Conservation (phyloP, 495 filamentous ascomycete genomes). For the Clohesyomyces aquaticus region DNA sequence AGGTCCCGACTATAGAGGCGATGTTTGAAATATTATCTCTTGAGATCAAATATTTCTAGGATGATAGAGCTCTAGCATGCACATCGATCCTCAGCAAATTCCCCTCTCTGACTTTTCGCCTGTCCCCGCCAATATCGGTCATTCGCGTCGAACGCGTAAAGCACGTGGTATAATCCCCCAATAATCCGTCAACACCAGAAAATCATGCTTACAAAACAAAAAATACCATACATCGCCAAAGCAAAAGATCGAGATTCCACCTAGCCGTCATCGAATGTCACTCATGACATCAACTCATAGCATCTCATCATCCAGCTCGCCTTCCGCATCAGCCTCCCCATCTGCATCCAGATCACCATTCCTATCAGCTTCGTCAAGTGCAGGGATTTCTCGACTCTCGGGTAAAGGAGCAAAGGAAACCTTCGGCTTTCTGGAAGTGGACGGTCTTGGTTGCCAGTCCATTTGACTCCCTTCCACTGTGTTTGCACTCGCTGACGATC, state of each 20-base stretch:
- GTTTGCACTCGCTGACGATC: neutral
- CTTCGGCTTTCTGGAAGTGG: neutral
- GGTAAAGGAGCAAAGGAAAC: neutral
- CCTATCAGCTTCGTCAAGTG: slow-evolving; percentile 8
- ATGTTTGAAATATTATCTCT: too few relatives aligned
- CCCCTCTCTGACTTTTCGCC: too few relatives aligned
- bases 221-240: too few relatives aligned
- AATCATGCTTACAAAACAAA: too few relatives aligned
- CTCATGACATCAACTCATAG: slow-evolving; percentile 1
- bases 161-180: too few relatives aligned
- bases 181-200: too few relatives aligned
- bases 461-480: neutral
- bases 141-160: too few relatives aligned
- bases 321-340: slow-evolving; percentile 29
- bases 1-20: too few relatives aligned
- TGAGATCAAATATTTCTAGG: too few relatives aligned
- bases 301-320: slow-evolving; percentile 31
- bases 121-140: too few relatives aligned
- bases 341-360: slow-evolving; percentile 13
- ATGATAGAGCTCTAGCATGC: too few relatives aligned
- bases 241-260: neutral
- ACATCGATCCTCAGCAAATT: too few relatives aligned
- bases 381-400: neutral
- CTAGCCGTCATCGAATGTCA: neutral
- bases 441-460: neutral